Evolutionary conservation across 2,329 filamentous ascomycete species (phyloP).

Genomic region (Nemania diffusa): DNA sequence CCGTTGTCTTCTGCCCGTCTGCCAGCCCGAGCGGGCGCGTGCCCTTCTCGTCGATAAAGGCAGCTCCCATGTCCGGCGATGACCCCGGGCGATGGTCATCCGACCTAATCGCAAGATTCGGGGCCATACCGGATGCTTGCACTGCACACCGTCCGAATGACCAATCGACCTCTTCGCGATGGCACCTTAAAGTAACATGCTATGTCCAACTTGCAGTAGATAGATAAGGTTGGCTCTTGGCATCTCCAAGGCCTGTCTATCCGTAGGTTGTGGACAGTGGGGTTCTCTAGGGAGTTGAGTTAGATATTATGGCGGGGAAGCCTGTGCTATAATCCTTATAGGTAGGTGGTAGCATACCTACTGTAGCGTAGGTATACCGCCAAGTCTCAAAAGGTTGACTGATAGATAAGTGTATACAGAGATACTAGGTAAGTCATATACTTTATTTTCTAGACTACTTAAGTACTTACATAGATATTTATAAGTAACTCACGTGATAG

Average conservation of each 20-base stretch:
- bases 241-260: constrained; percentile 8
- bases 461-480: no score
- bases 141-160: constrained; percentile 19
- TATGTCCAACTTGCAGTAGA: not conserved
- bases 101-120: constrained; percentile 24
- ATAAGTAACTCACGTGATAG: no score
- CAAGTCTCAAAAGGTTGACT: no score
- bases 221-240: constrained; percentile 12
- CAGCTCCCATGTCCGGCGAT: constrained; percentile 15
- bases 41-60: constrained; percentile 14
- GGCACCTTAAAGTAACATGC: constrained; percentile 11
- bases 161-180: constrained; percentile 17
- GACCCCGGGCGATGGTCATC: constrained; percentile 16
- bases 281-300: constrained; percentile 14
- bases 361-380: no score
- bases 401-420: no score
- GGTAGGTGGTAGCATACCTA: not conserved
- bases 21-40: constrained; percentile 21
- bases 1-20: not conserved
- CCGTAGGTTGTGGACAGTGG: constrained; percentile 5
- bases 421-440: no score
- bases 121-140: constrained; percentile 26
- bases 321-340: not conserved
- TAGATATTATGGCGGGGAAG: constrained; percentile 21
- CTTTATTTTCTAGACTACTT: no score